Evolutionary conservation across 306 rosid species (phyloP).

Genomic region (Mimosa pudica): DNA sequence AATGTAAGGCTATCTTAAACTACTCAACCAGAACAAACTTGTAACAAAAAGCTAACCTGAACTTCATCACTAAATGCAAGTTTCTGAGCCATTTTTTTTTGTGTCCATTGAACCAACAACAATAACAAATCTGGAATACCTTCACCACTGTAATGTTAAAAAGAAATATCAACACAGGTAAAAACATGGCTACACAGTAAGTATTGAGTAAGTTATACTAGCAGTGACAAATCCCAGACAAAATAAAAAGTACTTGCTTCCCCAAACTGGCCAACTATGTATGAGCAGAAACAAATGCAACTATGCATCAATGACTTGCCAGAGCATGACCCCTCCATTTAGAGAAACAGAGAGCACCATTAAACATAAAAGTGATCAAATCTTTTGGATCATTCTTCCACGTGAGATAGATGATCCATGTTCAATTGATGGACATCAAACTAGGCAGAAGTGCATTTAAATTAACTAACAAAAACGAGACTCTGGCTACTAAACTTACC

Average conservation of each 20-base stretch:
- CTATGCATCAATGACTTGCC: background rate
- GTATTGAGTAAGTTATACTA: background rate
- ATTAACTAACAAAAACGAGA: conserved; percentile 7
- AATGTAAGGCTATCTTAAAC: conserved; percentile 32
- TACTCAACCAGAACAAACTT: conserved; percentile 32
- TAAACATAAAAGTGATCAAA: conserved; percentile 9
- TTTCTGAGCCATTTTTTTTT: conserved; percentile 86
- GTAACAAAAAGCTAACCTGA: conserved; percentile 60
- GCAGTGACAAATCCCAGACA: background rate
- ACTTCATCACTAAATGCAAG: conserved; percentile 85
- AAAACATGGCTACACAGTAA: background rate
- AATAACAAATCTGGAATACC: conserved; percentile 89
- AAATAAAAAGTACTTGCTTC: conserved; percentile 7
- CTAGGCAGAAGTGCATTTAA: background rate
- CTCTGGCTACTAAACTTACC: conserved; percentile 47
- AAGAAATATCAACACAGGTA: conserved; percentile 33
- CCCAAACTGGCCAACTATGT: conserved; percentile 5
- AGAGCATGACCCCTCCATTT: background rate
- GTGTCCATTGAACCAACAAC: conserved; percentile 85
- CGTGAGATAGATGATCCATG: background rate
- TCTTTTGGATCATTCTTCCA: conserved; percentile 2
- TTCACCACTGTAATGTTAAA: conserved; percentile 73
- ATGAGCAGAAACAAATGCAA: conserved; percentile 11
- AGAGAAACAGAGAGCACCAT: conserved; percentile 3
- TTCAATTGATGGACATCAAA: conserved; percentile 24